Base-by-base conservation (phyloP, 164 flowering plant species). In the Akebia trifoliata region DNA sequence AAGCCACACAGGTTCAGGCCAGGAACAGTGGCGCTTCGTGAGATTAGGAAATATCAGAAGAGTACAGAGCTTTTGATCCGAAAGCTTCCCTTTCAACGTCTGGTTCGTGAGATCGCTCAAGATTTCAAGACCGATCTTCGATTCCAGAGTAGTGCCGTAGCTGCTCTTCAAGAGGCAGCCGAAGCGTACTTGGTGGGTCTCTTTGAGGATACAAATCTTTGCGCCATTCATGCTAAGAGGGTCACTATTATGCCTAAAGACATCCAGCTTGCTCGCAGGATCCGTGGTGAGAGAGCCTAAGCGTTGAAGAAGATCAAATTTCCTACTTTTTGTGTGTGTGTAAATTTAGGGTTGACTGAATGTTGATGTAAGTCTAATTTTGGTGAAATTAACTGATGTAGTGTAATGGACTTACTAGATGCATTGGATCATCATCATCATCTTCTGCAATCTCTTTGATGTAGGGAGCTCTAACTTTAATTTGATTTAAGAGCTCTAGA, bases 101-200 rank as follows among this genome's bases (percentile, higher is more conserved):
- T 40, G 3, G 44, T 40, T 40, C 44, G 44, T 3, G 44, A 40
- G 17, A 40, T 40, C 44, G 44, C 44, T 15, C 44, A 40, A 21
- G 44, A 40, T 40, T 40, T 40, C 20, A 40, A 40, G 44, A 40
- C 44, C 44, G 44, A 40, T 40, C 44, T 40, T 2, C 44, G 44
- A 21, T 40, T 40, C 20, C 44, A 40, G 44, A 40, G 44, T 21
- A 14, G 18, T 21, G 44, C 44, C 44, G 44, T 40, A 21, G 44
- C 44, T 3, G 44, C 47, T 18, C 47, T 43, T n/a, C 47, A 43
- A 43, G 47, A 43, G 47, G 47, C 47, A 2, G 47, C 47, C 1
- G 47, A 43, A 25, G 47, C 47, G 47, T 43, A 43, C 47, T 21
- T 43, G 47, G 47, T 43, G 24, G 44, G 44, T 15, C 44, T 40